Evolutionary conservation across 2,329 filamentous ascomycete species (phyloP).

Genomic region (Cercospora janseana): DNA sequence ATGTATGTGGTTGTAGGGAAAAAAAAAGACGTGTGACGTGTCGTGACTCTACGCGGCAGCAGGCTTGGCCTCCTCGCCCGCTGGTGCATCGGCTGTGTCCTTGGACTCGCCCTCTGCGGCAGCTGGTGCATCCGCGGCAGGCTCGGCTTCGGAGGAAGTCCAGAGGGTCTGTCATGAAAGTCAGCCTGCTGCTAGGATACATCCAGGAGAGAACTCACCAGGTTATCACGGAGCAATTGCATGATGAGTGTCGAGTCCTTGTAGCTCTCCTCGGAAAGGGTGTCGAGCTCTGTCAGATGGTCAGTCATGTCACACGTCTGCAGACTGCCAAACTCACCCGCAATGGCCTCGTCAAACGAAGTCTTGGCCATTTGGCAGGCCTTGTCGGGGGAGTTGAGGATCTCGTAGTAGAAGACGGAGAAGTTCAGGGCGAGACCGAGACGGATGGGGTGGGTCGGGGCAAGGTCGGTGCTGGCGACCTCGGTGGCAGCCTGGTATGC

Average conservation of each 20-base stretch:
- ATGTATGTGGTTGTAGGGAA: conserved; percentile 26
- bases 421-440: conserved; percentile 92
- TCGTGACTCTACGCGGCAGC: conserved; percentile 45
- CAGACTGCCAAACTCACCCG: conserved; percentile 52
- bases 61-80: conserved; percentile 51
- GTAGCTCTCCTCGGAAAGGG: conserved; percentile 97
- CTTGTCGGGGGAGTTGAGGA: conserved; percentile 96
- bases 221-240: conserved; percentile 96
- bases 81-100: conserved; percentile 56
- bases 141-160: conserved; percentile 97
- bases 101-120: conserved; percentile 53
- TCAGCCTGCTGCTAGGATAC: conserved; percentile 26
- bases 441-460: conserved; percentile 89
- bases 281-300: conserved; percentile 73
- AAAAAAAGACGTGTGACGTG: conserved; percentile 18
- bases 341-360: conserved; percentile 94
- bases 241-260: conserved; percentile 98
- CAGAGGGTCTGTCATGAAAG: conserved; percentile 73
- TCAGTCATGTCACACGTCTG: conserved; percentile 12
- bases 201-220: conserved; percentile 54
- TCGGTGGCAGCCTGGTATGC: conserved; percentile 95
- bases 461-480: conserved; percentile 83
- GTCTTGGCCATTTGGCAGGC: conserved; percentile 97
- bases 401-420: conserved; percentile 99
- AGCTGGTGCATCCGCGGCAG: conserved; percentile 53